Base-by-base conservation (phyloP, 345 rosid genomes). In the Linum usitatissimum region DNA sequence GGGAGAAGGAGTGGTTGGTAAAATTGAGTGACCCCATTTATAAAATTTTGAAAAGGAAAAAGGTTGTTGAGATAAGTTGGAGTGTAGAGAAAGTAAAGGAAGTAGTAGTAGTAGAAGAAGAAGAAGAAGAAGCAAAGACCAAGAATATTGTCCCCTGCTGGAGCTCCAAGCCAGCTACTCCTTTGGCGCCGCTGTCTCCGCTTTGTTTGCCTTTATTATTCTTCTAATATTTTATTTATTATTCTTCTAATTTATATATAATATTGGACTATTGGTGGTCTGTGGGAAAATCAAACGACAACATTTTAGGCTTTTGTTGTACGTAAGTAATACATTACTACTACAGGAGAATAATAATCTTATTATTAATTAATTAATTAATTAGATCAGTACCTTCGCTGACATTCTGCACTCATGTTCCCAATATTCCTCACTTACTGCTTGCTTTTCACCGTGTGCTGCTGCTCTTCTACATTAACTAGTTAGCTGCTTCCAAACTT, bases 101-200 rank as follows among this genome's bases (percentile, higher is more conserved):
- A n/a, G n/a, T n/a, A 14, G 42, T 10, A 39, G 42, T 39, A 6
- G 42, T 17, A 57, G 42, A 61, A 38, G 23, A 59, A 30, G 48
- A 34, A 69, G 64, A 59, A 39, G 18, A 14, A 59, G 23, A 5
- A n/a, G 19, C 57, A 54, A 54, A 21, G 18, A 54, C 57, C 78
- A 66, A 74, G 87, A 75, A 68, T 68, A 64, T 72, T 83, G 87
- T 83, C 74, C 72, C 84, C 83, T 57, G 53, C 30, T 59, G 77
- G 69, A 54, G 75, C 75, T 75, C 80, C 84, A 78, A 74, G 79
- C 79, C 81, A 78, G 75, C 28, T 74, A 72, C 83, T 71, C 58
- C 76, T 80, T 80, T 73, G 64, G 69, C 87, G 83, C 87, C 87
- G 87, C 73, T 80, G 87, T 83, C 84, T 78, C 80, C 78, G 83